Percentiles rank a stretch among this genome's conserved stretches.
These are phyloP conservation scores for Chaetomiaceae sp. DNA, from an alignment of 2,329 filamentous ascomycete species.

Conservation along the genomic window DNA sequence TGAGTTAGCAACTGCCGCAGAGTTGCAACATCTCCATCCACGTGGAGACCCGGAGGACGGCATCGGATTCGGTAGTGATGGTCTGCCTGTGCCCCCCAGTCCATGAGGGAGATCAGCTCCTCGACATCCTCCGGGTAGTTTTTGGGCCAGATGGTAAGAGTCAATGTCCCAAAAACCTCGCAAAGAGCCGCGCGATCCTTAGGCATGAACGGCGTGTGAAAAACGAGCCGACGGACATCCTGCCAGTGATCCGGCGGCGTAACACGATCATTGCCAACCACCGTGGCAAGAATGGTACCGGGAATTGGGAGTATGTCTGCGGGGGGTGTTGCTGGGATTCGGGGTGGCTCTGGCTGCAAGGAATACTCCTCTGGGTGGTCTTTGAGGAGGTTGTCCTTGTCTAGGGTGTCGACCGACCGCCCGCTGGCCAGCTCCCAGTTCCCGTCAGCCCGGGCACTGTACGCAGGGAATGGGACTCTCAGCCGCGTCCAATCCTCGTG, in stretches of 20 bases:
- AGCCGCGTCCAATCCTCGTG: constrained; percentile 23
- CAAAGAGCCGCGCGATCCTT: constrained; percentile 17
- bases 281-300: constrained; percentile 46
- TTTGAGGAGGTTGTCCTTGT: constrained; percentile 33
- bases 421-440: constrained; percentile 17
- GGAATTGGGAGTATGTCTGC: constrained; percentile 49
- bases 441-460: constrained; percentile 24
- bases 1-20: constrained; percentile 71
- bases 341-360: constrained; percentile 19
- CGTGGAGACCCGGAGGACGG: constrained; percentile 30
- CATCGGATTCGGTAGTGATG: constrained; percentile 48
- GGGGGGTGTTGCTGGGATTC: constrained; percentile 24
- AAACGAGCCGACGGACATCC: constrained; percentile 76
- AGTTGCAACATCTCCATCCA: constrained; percentile 40
- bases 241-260: constrained; percentile 82
- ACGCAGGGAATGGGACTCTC: constrained; percentile 13
- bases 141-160: constrained; percentile 76
- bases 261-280: constrained; percentile 63
- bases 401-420: constrained; percentile 24
- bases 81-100: constrained; percentile 70
- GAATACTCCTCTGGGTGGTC: constrained; percentile 32
- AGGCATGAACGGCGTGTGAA: constrained; percentile 39
- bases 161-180: constrained; percentile 64
- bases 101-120: constrained; percentile 69
- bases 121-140: constrained; percentile 81